A percentile compares a stretch with the other conserved stretches of the same genome.
phyloP scores from a whole-genome alignment of 2,329 filamentous ascomycete genomes.

The Elsinoe perseae region DNA sequence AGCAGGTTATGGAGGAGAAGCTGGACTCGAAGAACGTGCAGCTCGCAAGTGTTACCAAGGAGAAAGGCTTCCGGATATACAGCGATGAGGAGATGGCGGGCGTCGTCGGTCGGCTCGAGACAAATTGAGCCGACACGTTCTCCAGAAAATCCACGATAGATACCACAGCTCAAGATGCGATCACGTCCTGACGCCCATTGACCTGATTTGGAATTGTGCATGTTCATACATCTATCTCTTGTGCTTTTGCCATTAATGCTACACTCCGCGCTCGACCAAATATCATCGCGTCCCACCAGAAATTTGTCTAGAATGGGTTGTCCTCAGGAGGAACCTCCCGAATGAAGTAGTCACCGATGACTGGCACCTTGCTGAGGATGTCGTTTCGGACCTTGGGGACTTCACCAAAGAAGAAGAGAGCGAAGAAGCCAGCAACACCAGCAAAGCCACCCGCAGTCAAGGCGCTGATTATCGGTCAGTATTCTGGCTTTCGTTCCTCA shows the following conservation, averaged over 20 bases:
- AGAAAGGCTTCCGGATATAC: constrained; percentile 98
- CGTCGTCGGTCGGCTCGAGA: constrained; percentile 71
- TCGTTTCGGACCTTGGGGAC: constrained; percentile 55
- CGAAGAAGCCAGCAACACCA: constrained; percentile 48
- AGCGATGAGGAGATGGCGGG: constrained; percentile 93
- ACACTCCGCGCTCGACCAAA: background rate
- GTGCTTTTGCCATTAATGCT: constrained; percentile 7
- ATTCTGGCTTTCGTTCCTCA: background rate
- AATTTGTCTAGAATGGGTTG: constrained; percentile 45
- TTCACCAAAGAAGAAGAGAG: constrained; percentile 58
- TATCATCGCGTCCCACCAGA: background rate
- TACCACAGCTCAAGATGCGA: constrained; percentile 9
- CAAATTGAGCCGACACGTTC: constrained; percentile 32
- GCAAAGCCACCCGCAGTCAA: constrained; percentile 49
- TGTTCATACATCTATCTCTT: constrained; percentile 12
- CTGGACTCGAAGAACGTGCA: constrained; percentile 98
- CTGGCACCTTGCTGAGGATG: constrained; percentile 53
- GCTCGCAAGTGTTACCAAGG: constrained; percentile 93
- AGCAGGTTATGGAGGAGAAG: constrained; percentile 99
- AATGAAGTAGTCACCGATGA: constrained; percentile 51
- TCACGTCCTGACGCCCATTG: background rate
- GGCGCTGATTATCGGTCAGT: constrained; percentile 24
- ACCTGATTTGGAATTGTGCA: background rate
- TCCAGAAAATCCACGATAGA: constrained; percentile 5
- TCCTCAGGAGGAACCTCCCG: constrained; percentile 55